Percentiles rank a stretch among this genome's conserved stretches.
Conservation (phyloP, 2,329 filamentous ascomycete species). For the Fusarium scirpi region DNA sequence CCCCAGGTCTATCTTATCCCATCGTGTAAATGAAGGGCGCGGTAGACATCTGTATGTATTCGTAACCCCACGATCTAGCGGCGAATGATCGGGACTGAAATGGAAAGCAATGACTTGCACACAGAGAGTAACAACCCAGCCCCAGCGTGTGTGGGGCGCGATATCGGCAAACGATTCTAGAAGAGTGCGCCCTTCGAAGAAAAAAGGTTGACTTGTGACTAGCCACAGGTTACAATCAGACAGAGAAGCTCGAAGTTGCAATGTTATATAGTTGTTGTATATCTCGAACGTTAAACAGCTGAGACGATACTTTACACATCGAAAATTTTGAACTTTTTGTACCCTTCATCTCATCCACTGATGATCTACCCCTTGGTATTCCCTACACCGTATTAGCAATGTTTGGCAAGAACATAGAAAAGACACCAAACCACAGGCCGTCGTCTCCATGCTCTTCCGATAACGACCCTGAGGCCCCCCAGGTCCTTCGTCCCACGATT, state of each 20-base stretch:
- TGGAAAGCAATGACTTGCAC: slow-evolving; percentile 16
- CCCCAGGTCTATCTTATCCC: neutral
- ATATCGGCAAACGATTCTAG: slow-evolving; percentile 34
- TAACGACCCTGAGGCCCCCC: slow-evolving; percentile 2
- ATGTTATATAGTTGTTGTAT: neutral
- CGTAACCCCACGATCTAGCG: neutral
- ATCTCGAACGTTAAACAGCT: slow-evolving; percentile 7
- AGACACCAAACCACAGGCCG: slow-evolving; percentile 17
- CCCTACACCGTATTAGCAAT: slow-evolving; percentile 28
- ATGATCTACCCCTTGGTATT: slow-evolving; percentile 18
- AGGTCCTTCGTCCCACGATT: slow-evolving; percentile 37
- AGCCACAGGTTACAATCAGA: neutral
- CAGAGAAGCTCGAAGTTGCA: neutral
- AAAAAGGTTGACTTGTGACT: slow-evolving; percentile 16
- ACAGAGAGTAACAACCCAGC: slow-evolving; percentile 8
- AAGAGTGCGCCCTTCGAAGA: slow-evolving; percentile 21
- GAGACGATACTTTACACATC: neutral
- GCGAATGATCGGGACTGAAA: slow-evolving; percentile 19
- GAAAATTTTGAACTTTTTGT: neutral
- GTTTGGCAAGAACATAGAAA: slow-evolving; percentile 40
- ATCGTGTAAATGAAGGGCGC: slow-evolving; percentile 21
- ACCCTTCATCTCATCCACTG: slow-evolving; percentile 2
- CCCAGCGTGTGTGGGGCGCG: slow-evolving; percentile 35
- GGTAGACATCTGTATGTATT: neutral
- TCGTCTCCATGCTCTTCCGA: slow-evolving; percentile 12